These are phyloP conservation scores for Maudiozyma serrabonitensis DNA, from an alignment of 805 yeast species.

Conservation along the genomic window DNA sequence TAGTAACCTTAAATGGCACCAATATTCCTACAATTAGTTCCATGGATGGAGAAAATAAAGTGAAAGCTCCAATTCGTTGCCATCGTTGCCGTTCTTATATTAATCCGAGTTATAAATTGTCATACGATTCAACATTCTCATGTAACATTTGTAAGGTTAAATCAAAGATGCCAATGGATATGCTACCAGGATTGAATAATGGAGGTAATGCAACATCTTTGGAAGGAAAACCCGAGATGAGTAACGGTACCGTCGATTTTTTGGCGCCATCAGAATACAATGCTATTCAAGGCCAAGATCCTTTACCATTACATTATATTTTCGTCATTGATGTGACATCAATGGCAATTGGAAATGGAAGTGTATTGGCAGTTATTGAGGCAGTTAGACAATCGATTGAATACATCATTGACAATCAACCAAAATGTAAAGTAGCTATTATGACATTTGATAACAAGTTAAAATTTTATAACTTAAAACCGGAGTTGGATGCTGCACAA, in stretches of 20 bases:
- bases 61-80: constrained; percentile 66
- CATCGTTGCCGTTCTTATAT: constrained; percentile 84
- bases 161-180: constrained; percentile 58
- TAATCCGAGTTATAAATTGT: constrained; percentile 68
- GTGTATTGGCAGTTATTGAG: constrained; percentile 46
- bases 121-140: constrained; percentile 50
- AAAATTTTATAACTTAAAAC: constrained; percentile 61
- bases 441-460: constrained; percentile 65
- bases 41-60: constrained; percentile 24
- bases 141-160: constrained; percentile 86
- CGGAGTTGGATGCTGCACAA: constrained; percentile 45
- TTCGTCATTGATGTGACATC: constrained; percentile 68
- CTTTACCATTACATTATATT: constrained; percentile 53
- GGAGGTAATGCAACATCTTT: constrained; percentile 57
- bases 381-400: constrained; percentile 52
- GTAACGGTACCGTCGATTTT: constrained; percentile 77
- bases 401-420: constrained; percentile 24
- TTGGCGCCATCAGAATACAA: constrained; percentile 69
- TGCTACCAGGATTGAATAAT: constrained; percentile 51
- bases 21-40: constrained; percentile 44
- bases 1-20: constrained; percentile 36
- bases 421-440: constrained; percentile 51
- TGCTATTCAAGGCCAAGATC: constrained; percentile 32
- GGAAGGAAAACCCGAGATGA: constrained; percentile 41
- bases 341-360: constrained; percentile 48